Evolutionary conservation across 2,329 filamentous ascomycete species (phyloP), one percentile per base, ranked within the genome.

Genomic region (Lasiodiplodia hormozganensis): DNA sequence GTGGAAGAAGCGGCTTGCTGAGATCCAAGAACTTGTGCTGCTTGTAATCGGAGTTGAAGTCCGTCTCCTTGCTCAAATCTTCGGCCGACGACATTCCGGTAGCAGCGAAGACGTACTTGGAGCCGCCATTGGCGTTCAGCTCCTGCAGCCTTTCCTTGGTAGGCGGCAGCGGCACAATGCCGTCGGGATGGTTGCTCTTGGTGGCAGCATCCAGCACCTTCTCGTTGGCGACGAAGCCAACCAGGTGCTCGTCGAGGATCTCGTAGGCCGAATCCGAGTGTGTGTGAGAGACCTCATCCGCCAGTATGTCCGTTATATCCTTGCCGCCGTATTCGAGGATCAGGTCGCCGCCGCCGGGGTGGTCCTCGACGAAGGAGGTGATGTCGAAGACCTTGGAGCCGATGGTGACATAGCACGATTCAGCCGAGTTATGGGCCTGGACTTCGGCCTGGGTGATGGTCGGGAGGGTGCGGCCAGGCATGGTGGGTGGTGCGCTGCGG

Each of bases 211-310:
- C 83, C 64, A 86, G 79, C 5, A 86, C 78, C 70, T 88, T 85
- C 47, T 89, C 85, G 2, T 86, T 86, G 5, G 86, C 85, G 40
- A 97, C 83, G 75, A 96, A 97, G 18, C 93, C 96, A 70, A 98
- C 85, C 18, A 95, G 86, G 56, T 88, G 91, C 51, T 98, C 96
- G 56, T 97, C 92, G 31, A 99, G 85, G 16, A 98, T 92, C 75
- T 98, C 95, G 81, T 97, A 99, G n/a, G 96, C 96, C 2, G 94
- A 87, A 70, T 98, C 94, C 58, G 92, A 93, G 79, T 99, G 96
- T 53, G 85, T 82, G 77, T 99, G 96, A 40, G 94, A 97, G 53
- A 87, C 82, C 70, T 90, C 86, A 76, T 99, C 94, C 77, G 91
- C 89, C 81, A 99, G 85, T 69, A 97, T 96, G 3, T 89, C 86